Base-by-base conservation (phyloP, 2,329 filamentous ascomycete genomes). In the Colletotrichum simmondsii region DNA sequence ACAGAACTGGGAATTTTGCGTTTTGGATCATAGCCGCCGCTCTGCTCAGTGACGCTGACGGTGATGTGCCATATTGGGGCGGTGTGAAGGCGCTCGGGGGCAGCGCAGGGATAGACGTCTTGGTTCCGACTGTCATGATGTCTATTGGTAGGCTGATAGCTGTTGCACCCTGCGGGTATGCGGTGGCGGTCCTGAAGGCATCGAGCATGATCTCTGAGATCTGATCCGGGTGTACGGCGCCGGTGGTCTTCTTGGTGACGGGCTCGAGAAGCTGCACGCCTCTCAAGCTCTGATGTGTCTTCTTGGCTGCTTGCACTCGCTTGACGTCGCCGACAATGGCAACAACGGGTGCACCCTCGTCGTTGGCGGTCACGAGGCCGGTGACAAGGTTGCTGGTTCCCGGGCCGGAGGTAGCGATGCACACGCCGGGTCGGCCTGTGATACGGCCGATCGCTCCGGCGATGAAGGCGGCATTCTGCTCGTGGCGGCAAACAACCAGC, bases 391-490 rank as follows among this genome's bases (percentile, higher is more conserved):
- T 87, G 56, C 82, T 83, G 2, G 85, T 85, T 16, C 85, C 85
- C 0, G 85, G 85, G 0, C 85, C 85, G 14, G 83, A 86, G 3
- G 85, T 87, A 22, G 83, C 85, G 58, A 87, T 83, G 76, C 82
- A 85, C 1, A 86, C 85, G 12, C 85, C 85, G 4, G 85, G 84
- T 3, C 79, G 78, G 22, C 85, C 85, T 1, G 85, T 87, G 70
- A 87, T 83, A 35, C 84, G 79, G 12, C 85, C 85, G 26, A 84
- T 79, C 0, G 84, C 85, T 2, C 84, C 84, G 24, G 85, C 85
- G 80, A 87, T 87, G 78, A 87, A 85, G 7, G 85, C 85, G 19
- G 85, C 85, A 75, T 87, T 87, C 69, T 87, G 85, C 75, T 87
- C 85, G 74, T 87, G 85, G 19, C 85, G 80, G 71, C 84, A 86